Percentiles rank a stretch among this genome's conserved stretches.
Evolutionary conservation across 495 filamentous ascomycete genomes (phyloP).

Genomic region (Sporormia fimetaria): DNA sequence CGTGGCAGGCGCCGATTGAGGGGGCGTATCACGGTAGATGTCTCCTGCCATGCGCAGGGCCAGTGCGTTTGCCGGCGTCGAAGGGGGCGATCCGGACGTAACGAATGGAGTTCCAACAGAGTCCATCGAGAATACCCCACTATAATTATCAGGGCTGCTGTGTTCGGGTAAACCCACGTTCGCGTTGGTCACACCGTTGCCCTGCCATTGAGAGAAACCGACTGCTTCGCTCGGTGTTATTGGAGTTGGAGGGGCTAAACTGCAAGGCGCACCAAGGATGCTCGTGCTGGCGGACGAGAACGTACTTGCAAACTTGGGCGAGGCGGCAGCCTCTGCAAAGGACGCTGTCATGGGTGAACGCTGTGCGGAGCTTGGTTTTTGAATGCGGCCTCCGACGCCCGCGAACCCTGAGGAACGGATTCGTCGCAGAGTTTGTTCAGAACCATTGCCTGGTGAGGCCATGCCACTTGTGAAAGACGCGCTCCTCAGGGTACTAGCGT

Average conservation of each 20-base stretch:
- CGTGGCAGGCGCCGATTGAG: constrained; percentile 34
- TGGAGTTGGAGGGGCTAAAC: constrained; percentile 34
- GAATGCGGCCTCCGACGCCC: constrained; percentile 29
- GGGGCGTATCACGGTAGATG: constrained; percentile 32
- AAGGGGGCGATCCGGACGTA: constrained; percentile 30
- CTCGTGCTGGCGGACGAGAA: constrained; percentile 14
- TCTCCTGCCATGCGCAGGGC: constrained; percentile 12
- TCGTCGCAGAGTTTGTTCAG: constrained; percentile 30
- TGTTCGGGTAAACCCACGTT: constrained; percentile 23
- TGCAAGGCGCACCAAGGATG: constrained; percentile 16
- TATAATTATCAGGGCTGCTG: constrained; percentile 19
- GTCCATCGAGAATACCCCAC: constrained; percentile 16
- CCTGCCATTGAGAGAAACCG: constrained; percentile 25
- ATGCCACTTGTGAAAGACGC: constrained; percentile 30
- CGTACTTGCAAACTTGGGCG: constrained; percentile 26
- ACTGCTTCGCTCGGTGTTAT: constrained; percentile 29
- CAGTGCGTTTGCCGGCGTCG: constrained; percentile 27
- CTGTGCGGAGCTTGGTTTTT: constrained; percentile 33
- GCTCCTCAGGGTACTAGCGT: constrained; percentile 29
- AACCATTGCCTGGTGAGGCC: constrained; percentile 22
- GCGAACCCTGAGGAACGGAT: constrained; percentile 30
- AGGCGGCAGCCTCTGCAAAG: constrained; percentile 32
- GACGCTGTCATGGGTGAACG: constrained; percentile 31
- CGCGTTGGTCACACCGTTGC: constrained; percentile 17
- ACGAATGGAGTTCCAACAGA: constrained; percentile 9